Conservation (phyloP, 1,139 yeast species). For the Suhomyces coccinellae region DNA sequence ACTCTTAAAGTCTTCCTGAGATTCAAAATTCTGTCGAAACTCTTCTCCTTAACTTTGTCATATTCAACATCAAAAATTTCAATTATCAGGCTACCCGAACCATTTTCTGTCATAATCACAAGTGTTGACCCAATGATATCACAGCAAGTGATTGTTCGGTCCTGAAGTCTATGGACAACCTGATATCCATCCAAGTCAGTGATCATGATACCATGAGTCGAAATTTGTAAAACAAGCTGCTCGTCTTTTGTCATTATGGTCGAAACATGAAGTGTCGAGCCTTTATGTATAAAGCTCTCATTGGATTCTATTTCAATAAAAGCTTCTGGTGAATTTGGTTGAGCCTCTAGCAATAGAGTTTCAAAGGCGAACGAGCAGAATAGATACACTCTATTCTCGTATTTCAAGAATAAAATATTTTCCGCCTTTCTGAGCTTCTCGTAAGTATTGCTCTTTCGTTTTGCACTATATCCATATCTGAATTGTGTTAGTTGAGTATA, state of each 20-base stretch:
- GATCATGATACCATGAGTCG: constrained; percentile 12
- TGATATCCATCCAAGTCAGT: constrained; percentile 13
- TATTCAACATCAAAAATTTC: constrained; percentile 9
- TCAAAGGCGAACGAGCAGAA: constrained; percentile 41
- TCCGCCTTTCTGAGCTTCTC: constrained; percentile 32
- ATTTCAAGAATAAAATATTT: constrained; percentile 18
- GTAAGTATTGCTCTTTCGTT: constrained; percentile 28
- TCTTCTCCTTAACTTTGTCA: constrained; percentile 1
- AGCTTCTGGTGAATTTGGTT: constrained; percentile 18
- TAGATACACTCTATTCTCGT: constrained; percentile 24
- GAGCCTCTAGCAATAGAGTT: constrained; percentile 37
- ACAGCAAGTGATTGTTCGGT: constrained; percentile 6
- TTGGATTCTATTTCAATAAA: constrained; percentile 30
- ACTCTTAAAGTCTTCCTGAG: constrained; percentile 1
- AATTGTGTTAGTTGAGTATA: constrained; percentile 41
- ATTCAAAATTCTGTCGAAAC: constrained; percentile 7
- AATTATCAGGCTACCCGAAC: not conserved
- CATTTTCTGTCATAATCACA: constrained; percentile 13
- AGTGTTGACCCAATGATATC: constrained; percentile 6
- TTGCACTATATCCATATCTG: constrained; percentile 35
- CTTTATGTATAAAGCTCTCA: constrained; percentile 12
- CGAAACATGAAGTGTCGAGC: constrained; percentile 14
- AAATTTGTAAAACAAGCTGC: constrained; percentile 15
- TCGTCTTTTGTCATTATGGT: constrained; percentile 9
- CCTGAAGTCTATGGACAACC: not conserved